Conservation (phyloP, 306 rosid species). For the Lathyrus aphaca region DNA sequence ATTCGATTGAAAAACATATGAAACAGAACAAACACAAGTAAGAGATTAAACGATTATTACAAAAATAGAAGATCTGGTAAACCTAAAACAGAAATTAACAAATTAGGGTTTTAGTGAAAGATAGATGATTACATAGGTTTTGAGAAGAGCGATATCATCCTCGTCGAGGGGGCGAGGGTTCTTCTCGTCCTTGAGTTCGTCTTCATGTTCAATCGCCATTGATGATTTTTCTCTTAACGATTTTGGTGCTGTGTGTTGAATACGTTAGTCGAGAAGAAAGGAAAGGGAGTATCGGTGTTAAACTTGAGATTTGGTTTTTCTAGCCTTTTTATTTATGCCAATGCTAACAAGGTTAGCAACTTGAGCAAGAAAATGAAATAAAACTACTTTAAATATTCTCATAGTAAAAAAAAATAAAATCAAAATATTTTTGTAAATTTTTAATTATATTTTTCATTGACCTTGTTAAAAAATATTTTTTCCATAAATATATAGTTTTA, state of each 20-base stretch:
- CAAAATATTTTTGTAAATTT: no score
- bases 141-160: constrained; percentile 94
- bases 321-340: neutral
- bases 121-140: constrained; percentile 67
- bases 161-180: constrained; percentile 96
- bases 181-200: constrained; percentile 97
- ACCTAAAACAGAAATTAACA: constrained; percentile 11
- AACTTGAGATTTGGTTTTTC: no score
- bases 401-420: no score
- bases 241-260: no score
- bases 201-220: constrained; percentile 86
- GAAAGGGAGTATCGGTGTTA: no score
- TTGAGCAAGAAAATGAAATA: neutral
- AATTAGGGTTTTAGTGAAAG: constrained; percentile 46
- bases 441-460: no score
- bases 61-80: constrained; percentile 27
- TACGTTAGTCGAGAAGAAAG: no score
- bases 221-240: neutral
- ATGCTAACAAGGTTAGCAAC: neutral
- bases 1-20: neutral
- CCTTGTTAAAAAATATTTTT: no score
- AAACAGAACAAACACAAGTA: neutral
- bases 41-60: neutral
- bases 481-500: no score
- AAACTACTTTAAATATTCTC: no score